Evolutionary conservation across 192 early-diverging fungal species (phyloP), one percentile per base, ranked within the genome.

Genomic region (Piromyces finnis): DNA sequence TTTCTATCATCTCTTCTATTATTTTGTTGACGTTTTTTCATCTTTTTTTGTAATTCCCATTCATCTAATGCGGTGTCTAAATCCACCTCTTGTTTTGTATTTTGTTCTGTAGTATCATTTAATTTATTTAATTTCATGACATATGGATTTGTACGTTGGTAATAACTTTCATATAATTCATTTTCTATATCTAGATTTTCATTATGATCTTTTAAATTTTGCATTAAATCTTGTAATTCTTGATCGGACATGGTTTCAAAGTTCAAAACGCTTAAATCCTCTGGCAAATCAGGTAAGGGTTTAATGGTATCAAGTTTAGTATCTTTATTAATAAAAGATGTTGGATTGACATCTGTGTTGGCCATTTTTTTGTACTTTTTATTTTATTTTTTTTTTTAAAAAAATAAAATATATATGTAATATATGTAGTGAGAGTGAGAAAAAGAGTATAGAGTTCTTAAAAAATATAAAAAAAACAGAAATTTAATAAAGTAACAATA

Each of bases 121-220:
- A 30, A 22, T 30, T 80, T 80, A 30, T 80, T 80, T 80, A 35
- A 35, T 30, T 78, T 78, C 78, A 35, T 51, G 1, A 78, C 18
- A 30, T 80, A 78, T 5, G 89, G 86, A 29, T 79, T 82, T 12
- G 89, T 89, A 16, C 89, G 84, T 12, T 30, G 78, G 26, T 87
- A 83, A 82, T 86, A 90, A 78, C 79, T 79, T 37, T 90, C 88
- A 81, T 90, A 90, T 26, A 90, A 81, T 15, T 79, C 59, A 82
- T 89, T 90, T 83, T 90, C 89, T 17, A 78, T 18, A 78, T 86
- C 84, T 27, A 90, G 79, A n/a, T 85, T 77, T 26, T 80, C 28
- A 35, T 82, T 86, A 51, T 51, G 41, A 22, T 51, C 41, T 13
- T 22, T 51, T 22, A 51, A 51, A 51, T 51, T 51, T 51, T 51